A percentile compares a stretch with the other conserved stretches of the same genome.
These are phyloP conservation scores for Geotrichum bryndzae DNA, from an alignment of 1,139 yeast genomes.

Conservation along the genomic window DNA sequence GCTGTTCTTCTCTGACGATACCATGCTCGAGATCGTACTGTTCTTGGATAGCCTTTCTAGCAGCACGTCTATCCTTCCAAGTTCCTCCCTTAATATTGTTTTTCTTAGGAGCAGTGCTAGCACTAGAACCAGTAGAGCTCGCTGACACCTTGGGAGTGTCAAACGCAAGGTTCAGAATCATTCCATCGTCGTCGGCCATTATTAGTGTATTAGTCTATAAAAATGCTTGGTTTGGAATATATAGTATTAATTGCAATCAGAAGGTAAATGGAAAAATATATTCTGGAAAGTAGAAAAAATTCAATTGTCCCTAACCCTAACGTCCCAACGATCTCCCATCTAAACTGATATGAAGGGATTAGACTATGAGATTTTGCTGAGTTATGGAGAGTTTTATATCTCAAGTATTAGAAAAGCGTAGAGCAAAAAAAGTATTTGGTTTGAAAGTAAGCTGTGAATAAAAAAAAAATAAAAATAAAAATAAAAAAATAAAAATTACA, in stretches of 20 bases:
- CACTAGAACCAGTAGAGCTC: background rate
- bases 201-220: background rate
- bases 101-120: conserved; percentile 9
- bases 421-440: background rate
- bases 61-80: conserved; percentile 18
- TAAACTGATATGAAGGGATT: no score
- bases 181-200: conserved; percentile 17
- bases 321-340: background rate
- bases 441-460: background rate
- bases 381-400: no score
- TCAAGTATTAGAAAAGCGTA: no score
- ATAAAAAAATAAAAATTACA: no score
- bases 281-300: background rate
- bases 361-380: no score
- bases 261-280: background rate
- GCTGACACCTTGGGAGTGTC: conserved; percentile 13
- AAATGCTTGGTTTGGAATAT: background rate
- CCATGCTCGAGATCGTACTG: conserved; percentile 14
- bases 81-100: conserved; percentile 17
- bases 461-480: no score
- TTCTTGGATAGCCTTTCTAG: conserved; percentile 17
- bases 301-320: background rate
- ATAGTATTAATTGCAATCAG: background rate
- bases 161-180: conserved; percentile 18
- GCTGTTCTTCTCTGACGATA: conserved; percentile 5